Evolutionary conservation across 2,329 filamentous ascomycete species (phyloP), one percentile per base, ranked within the genome.

Genomic region (Phyllosticta paracitricarpa): DNA sequence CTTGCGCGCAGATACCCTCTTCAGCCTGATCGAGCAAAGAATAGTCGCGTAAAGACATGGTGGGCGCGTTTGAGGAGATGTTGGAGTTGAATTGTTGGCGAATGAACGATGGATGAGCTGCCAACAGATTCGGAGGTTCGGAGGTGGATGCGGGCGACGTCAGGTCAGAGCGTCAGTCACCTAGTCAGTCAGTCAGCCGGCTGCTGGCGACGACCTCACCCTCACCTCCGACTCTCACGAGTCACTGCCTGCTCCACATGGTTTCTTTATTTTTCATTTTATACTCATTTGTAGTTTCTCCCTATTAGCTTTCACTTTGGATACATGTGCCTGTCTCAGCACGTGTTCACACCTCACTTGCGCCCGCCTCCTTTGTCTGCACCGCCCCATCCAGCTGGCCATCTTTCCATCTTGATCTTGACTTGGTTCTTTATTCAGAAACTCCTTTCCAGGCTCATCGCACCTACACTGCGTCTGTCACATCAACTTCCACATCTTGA

Each of bases 1-100:
- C 54, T 14, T 53, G n/a, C 19, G 17, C 3, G 53, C 14, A 58
- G 28, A 10, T 24, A 76, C 77, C 77, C 76, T 91, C 88, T 66
- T 91, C 88, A 65, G 82, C 81, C 66, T 89, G 87, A 61, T 91
- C 87, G 56, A 95, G 79, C 56, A 92, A 78, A 54, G 82, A 80
- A 79, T 87, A 91, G 3, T 69, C 63, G 72, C 66, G 61, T 33
- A 62, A 76, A 59, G 78, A 71, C 82, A 84, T 84, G 51, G 22
- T 33, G 17, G 56, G 22, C 25, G 25, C 3, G 35, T 22, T 33
- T 22, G 52, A 14, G 10, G 48, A 4, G 51, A n/a, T n/a, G 40
- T 48, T 48, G 40, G 7, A 48, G 40, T 4, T 48, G 40, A n/a
- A 4, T 6, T 4, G 40, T 48, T 17, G 14, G 12, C 40, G 17